phyloP scores from a whole-genome alignment of 2,329 filamentous ascomycete species.

The Fusarium ramigenum region DNA sequence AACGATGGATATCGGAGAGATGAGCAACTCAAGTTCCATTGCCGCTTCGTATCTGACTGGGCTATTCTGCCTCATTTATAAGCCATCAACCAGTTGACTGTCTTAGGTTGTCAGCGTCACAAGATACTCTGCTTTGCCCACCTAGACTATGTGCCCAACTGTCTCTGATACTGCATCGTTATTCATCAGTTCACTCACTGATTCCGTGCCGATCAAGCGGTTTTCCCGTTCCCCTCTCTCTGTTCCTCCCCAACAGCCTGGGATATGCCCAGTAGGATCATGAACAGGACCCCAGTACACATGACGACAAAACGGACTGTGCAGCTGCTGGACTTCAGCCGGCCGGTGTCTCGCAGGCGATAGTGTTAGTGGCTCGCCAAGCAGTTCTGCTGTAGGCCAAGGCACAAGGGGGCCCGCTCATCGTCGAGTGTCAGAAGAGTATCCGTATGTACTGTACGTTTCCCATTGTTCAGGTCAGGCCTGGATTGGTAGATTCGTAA shows the following conservation, averaged over 20 bases:
- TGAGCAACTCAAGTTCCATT: not conserved
- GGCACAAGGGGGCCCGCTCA: not conserved
- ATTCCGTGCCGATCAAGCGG: constrained; percentile 18
- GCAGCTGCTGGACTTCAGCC: constrained; percentile 23
- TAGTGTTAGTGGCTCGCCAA: constrained; percentile 33
- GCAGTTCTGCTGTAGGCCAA: constrained; percentile 2
- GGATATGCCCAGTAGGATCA: not conserved
- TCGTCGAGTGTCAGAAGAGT: not conserved
- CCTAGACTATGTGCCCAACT: not conserved
- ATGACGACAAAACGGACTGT: constrained; percentile 38
- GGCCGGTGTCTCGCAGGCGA: constrained; percentile 34
- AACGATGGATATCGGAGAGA: constrained; percentile 1
- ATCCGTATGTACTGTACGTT: not conserved
- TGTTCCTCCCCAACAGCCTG: not conserved
- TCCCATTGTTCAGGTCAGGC: constrained; percentile 30
- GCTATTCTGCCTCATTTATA: constrained; percentile 27
- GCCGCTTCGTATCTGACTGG: constrained; percentile 7
- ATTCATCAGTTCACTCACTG: constrained; percentile 13
- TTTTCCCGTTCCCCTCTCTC: not conserved
- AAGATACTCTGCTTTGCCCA: not conserved
- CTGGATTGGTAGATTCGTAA: constrained; percentile 27
- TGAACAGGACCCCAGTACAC: constrained; percentile 19
- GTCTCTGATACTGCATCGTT: constrained; percentile 26
- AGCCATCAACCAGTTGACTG: not conserved
- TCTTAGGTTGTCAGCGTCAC: constrained; percentile 24